A percentile compares a stretch with the other conserved stretches of the same genome.
Evolutionary conservation across 1,284 basidiomycete genomes (phyloP).

Genomic region (Trichosporon ovoides): DNA sequence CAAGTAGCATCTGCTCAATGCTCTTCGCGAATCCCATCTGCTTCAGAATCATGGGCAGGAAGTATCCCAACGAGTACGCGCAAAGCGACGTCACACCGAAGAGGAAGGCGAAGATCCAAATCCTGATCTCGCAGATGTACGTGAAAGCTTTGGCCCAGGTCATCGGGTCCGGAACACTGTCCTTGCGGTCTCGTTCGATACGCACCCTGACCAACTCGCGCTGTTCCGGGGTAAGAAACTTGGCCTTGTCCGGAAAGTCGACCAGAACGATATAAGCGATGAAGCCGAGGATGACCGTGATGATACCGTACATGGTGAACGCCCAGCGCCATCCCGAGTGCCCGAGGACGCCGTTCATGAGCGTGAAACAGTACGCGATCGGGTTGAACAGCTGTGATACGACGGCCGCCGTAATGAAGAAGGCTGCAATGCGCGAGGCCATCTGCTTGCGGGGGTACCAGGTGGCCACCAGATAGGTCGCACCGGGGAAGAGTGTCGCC

Average conservation of each 20-base stretch:
- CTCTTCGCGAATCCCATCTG: constrained; percentile 16
- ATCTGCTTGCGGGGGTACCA: constrained; percentile 52
- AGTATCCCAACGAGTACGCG: constrained; percentile 31
- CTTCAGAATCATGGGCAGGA: constrained; percentile 47
- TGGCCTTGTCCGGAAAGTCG: constrained; percentile 52
- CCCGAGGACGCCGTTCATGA: constrained; percentile 8
- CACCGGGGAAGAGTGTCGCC: constrained; percentile 42
- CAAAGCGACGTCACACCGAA: constrained; percentile 31
- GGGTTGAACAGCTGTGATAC: constrained; percentile 10
- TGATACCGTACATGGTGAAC: constrained; percentile 19
- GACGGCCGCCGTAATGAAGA: constrained; percentile 42
- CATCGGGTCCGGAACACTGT: constrained; percentile 47
- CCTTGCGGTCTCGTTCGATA: constrained; percentile 50
- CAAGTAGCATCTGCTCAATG: constrained; percentile 39
- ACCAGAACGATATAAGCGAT: constrained; percentile 14
- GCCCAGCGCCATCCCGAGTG: constrained; percentile 13
- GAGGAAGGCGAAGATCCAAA: constrained; percentile 50
- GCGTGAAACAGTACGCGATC: constrained; percentile 13
- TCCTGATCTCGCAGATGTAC: constrained; percentile 46
- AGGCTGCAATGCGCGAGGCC: constrained; percentile 38
- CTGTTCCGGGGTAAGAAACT: constrained; percentile 48
- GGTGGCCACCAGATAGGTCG: constrained; percentile 48
- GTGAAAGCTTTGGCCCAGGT: constrained; percentile 37
- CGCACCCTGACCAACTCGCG: constrained; percentile 44
- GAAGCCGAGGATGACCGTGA: constrained; percentile 40